These are phyloP conservation scores for Sarocladiaceae sp. DNA, from an alignment of 2,329 filamentous ascomycete genomes.

Conservation along the genomic window DNA sequence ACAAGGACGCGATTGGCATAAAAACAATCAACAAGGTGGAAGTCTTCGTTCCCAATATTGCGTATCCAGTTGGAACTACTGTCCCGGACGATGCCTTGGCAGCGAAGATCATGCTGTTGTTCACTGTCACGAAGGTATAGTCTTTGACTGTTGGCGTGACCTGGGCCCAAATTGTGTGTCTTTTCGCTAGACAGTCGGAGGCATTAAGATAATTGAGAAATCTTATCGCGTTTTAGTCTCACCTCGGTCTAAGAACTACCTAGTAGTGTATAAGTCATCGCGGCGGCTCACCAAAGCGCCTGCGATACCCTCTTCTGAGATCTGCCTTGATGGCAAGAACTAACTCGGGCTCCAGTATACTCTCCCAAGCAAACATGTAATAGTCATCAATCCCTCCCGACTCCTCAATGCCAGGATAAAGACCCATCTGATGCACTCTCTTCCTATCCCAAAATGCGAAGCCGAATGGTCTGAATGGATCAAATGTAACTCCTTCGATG, in stretches of 20 bases:
- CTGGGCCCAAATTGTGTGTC: not conserved
- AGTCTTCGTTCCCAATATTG: not conserved
- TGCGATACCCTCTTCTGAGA: not conserved
- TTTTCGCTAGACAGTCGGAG: not conserved
- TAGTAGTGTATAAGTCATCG: not conserved
- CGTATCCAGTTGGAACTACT: not conserved
- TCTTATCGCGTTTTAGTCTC: not conserved
- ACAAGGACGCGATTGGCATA: not conserved
- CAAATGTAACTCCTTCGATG: not conserved
- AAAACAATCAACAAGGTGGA: not conserved
- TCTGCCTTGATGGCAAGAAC: not conserved
- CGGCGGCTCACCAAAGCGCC: not conserved
- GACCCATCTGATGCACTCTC: not conserved
- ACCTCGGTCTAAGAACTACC: not conserved
- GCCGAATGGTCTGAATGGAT: not conserved
- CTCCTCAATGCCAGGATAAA: not conserved
- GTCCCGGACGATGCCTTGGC: not conserved
- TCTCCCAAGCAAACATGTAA: not conserved
- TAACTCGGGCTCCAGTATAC: not conserved
- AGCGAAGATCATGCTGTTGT: not conserved
- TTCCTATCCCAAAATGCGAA: not conserved
- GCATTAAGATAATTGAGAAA: not conserved
- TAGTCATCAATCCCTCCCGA: not conserved
- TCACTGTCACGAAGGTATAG: not conserved
- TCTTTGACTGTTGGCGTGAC: not conserved